Evolutionary conservation across 1,284 basidiomycete genomes (phyloP).

Genomic region (Gymnopus androsaceus): DNA sequence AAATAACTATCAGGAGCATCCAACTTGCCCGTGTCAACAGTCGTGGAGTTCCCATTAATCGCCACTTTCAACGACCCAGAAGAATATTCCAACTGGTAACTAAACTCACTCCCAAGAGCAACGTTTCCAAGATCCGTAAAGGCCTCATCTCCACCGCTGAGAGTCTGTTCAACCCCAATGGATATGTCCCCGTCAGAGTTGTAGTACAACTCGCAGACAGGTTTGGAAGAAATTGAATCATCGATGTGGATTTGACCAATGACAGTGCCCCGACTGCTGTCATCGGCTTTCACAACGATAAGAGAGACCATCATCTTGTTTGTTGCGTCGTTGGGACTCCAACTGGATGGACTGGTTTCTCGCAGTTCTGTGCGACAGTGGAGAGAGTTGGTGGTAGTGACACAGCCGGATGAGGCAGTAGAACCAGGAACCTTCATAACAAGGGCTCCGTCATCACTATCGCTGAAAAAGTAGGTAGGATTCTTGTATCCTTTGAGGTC

Average conservation of each 20-base stretch:
- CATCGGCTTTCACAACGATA: background rate
- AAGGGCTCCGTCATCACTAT: conserved; percentile 1
- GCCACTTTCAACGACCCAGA: conserved; percentile 5
- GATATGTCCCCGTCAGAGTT: conserved; percentile 9
- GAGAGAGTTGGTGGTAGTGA: conserved; percentile 10
- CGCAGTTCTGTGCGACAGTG: conserved; percentile 12
- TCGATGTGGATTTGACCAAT: conserved; percentile 15
- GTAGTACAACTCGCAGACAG: conserved; percentile 13
- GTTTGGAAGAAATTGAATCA: conserved; percentile 8
- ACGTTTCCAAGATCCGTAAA: conserved; percentile 6
- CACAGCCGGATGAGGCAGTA: conserved; percentile 4
- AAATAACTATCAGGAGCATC: conserved; percentile 8
- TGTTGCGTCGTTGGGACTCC: conserved; percentile 7
- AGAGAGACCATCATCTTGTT: conserved; percentile 5
- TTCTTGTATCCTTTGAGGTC: conserved; percentile 8
- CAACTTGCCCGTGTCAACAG: conserved; percentile 1
- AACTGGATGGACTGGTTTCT: conserved; percentile 6
- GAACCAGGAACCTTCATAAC: background rate
- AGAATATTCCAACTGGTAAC: conserved; percentile 9
- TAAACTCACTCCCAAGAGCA: conserved; percentile 8
- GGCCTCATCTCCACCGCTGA: conserved; percentile 1
- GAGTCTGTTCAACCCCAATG: conserved; percentile 11
- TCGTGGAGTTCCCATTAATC: conserved; percentile 8
- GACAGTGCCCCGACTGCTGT: conserved; percentile 8
- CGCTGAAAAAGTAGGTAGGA: conserved; percentile 9